A percentile compares a stretch with the other conserved stretches of the same genome.
Conservation (phyloP, 164 flowering plant genomes). For the Houttuynia cordata region DNA sequence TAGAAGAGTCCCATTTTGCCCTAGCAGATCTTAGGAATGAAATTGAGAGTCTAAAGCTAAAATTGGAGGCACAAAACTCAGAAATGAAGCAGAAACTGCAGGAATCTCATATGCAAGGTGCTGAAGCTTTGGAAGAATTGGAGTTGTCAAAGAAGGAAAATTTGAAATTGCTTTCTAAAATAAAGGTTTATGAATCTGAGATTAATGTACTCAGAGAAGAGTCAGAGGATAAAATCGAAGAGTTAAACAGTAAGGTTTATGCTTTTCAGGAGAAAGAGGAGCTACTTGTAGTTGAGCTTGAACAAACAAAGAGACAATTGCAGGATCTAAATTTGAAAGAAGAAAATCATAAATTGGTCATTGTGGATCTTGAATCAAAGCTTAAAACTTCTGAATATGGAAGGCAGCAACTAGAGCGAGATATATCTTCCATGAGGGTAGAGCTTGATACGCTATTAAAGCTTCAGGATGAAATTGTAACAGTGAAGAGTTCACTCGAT, state of each 20-base stretch:
- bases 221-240: conserved; percentile 29
- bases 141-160: conserved; percentile 41
- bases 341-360: conserved; percentile 29
- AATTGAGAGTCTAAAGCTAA: no score
- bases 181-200: conserved; percentile 23
- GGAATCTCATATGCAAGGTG: no score
- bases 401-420: conserved; percentile 37
- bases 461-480: conserved; percentile 39
- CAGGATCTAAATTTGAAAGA: conserved; percentile 39
- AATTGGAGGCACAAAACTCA: no score
- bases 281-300: conserved; percentile 29
- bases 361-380: conserved; percentile 42
- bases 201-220: conserved; percentile 25
- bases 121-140: conserved; percentile 45
- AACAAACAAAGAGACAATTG: conserved; percentile 26
- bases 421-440: conserved; percentile 33
- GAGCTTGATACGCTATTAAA: conserved; percentile 30
- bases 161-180: conserved; percentile 25
- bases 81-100: no score
- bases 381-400: conserved; percentile 53
- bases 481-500: conserved; percentile 29
- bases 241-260: conserved; percentile 32
- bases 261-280: conserved; percentile 31
- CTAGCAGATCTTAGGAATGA: conserved; percentile 29
- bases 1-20: conserved; percentile 33